These are phyloP conservation scores for Lippia alba DNA, from an alignment of 305 asterid species.

Conservation along the genomic window DNA sequence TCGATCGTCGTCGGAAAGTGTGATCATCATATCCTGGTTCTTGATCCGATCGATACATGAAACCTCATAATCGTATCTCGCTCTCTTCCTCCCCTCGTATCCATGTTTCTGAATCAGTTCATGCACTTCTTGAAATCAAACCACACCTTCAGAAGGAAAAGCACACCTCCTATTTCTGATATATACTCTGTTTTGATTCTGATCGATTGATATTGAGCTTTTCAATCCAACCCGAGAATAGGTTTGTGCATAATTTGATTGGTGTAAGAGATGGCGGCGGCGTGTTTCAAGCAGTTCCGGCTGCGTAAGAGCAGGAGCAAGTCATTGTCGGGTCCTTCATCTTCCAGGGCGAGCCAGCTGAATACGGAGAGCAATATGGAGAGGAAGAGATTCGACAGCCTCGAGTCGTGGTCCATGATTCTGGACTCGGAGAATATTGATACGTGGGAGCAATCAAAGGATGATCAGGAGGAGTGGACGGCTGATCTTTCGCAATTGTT, in stretches of 20 bases:
- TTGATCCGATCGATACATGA: constrained; percentile 46
- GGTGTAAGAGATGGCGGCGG: constrained; percentile 48
- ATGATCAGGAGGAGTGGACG: constrained; percentile 90
- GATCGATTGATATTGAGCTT: constrained; percentile 13
- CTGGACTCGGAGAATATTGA: constrained; percentile 85
- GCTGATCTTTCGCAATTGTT: constrained; percentile 94
- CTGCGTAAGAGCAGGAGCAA: constrained; percentile 51
- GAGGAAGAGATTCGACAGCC: constrained; percentile 83
- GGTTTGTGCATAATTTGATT: background rate
- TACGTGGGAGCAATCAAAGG: constrained; percentile 73
- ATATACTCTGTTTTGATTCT: constrained; percentile 44
- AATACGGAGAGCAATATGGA: constrained; percentile 61
- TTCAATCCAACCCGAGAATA: background rate
- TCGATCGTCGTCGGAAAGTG: no score
- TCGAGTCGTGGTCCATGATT: constrained; percentile 96
- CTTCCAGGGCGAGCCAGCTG: constrained; percentile 49
- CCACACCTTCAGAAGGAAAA: constrained; percentile 77
- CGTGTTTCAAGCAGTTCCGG: constrained; percentile 77
- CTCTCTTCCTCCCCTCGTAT: constrained; percentile 28
- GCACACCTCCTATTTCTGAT: constrained; percentile 31
- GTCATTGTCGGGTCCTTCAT: constrained; percentile 47
- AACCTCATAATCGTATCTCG: constrained; percentile 29
- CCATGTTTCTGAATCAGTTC: constrained; percentile 80
- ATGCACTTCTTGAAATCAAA: constrained; percentile 85
- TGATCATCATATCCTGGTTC: background rate